These are phyloP conservation scores for Paraphoma sp. DNA, from an alignment of 2,329 filamentous ascomycete species.

Conservation along the genomic window DNA sequence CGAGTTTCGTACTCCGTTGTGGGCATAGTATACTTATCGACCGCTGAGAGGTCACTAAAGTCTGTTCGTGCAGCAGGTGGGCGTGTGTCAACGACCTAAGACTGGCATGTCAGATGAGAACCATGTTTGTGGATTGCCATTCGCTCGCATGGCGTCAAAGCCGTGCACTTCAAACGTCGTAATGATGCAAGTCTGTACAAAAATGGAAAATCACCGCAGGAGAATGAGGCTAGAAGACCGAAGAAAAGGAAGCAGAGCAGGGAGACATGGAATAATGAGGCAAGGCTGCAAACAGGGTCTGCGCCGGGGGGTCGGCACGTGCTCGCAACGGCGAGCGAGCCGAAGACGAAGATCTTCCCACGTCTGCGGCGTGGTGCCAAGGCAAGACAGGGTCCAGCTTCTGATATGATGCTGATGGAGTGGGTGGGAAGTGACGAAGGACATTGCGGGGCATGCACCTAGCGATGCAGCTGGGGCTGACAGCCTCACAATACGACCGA, in stretches of 20 bases:
- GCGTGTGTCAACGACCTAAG: conserved; percentile 79
- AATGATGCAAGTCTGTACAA: neutral
- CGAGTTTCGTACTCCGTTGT: conserved; percentile 83
- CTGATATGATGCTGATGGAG: conserved; percentile 5
- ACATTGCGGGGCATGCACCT: conserved; percentile 30
- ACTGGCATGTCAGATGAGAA: conserved; percentile 27
- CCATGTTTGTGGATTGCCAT: conserved; percentile 17
- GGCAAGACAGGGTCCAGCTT: conserved; percentile 6
- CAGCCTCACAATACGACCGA: conserved; percentile 24
- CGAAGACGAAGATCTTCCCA: conserved; percentile 10
- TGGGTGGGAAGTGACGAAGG: conserved; percentile 15
- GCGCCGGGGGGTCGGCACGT: conserved; percentile 11
- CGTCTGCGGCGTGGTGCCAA: conserved; percentile 14
- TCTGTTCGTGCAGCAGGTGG: conserved; percentile 78
- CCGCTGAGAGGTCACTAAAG: conserved; percentile 78
- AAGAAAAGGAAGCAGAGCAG: conserved; percentile 20
- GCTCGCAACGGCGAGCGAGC: conserved; percentile 16
- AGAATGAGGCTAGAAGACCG: conserved; percentile 15
- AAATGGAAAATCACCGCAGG: conserved; percentile 22
- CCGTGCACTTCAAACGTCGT: neutral
- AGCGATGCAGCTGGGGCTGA: conserved; percentile 20
- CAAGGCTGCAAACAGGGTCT: conserved; percentile 1
- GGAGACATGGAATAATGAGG: conserved; percentile 1
- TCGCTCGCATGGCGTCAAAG: conserved; percentile 12
- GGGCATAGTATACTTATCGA: conserved; percentile 92